Conservation (phyloP, 345 rosid species). For the Salix dunnii region DNA sequence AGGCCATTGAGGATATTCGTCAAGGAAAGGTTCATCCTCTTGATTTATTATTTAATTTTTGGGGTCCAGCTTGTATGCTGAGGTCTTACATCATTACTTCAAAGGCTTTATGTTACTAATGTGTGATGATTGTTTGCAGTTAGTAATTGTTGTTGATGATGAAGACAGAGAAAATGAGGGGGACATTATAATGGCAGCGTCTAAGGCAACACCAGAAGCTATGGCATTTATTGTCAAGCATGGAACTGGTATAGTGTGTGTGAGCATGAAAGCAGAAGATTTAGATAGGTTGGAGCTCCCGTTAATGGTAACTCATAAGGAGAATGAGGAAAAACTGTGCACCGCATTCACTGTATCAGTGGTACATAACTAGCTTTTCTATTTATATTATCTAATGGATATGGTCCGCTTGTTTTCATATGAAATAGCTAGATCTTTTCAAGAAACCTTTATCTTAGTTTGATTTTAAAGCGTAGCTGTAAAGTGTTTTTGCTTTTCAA, state of each 20-base stretch:
- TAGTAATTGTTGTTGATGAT: slow-evolving; percentile 84
- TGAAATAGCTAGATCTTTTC: neutral
- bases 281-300: slow-evolving; percentile 80
- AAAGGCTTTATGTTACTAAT: slow-evolving; percentile 7
- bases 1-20: slow-evolving; percentile 75
- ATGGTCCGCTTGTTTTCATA: neutral
- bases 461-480: neutral
- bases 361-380: slow-evolving; percentile 35
- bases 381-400: neutral
- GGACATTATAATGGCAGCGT: slow-evolving; percentile 84
- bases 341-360: slow-evolving; percentile 90
- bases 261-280: slow-evolving; percentile 78
- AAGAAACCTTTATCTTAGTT: neutral
- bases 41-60: neutral
- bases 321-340: slow-evolving; percentile 74
- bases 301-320: slow-evolving; percentile 65
- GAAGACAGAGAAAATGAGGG: slow-evolving; percentile 98
- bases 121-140: slow-evolving; percentile 41
- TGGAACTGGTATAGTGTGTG: slow-evolving; percentile 90
- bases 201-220: slow-evolving; percentile 81
- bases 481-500: neutral
- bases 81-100: neutral
- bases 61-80: neutral
- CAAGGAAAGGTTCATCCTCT: slow-evolving; percentile 58
- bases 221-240: slow-evolving; percentile 96